phyloP scores from a whole-genome alignment of 164 flowering plant species.

The Akebia trifoliata region DNA sequence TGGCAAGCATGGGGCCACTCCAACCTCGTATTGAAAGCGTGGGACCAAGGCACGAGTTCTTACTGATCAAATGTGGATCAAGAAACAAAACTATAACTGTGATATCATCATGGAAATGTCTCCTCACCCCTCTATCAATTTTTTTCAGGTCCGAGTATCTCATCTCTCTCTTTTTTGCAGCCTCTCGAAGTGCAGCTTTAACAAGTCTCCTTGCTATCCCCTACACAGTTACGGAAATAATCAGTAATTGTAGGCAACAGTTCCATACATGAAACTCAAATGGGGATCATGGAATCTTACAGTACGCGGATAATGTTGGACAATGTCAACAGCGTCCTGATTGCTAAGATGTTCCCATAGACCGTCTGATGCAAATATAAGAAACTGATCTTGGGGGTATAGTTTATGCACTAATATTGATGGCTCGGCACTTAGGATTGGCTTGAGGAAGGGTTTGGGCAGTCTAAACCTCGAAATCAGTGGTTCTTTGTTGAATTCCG shows the following conservation, averaged over 20 bases:
- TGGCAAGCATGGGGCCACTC: conserved; percentile 14
- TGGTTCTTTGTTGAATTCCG: conserved; percentile 62
- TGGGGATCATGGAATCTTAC: conserved; percentile 23
- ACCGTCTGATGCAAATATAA: conserved; percentile 65
- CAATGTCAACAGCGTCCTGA: conserved; percentile 27
- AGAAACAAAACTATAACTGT: conserved; percentile 47
- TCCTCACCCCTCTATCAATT: conserved; percentile 57
- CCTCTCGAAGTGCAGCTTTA: conserved; percentile 48
- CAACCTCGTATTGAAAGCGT: conserved; percentile 34
- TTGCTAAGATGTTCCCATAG: conserved; percentile 66
- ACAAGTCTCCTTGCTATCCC: conserved; percentile 56
- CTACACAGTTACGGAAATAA: conserved; percentile 26
- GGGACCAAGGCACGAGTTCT: conserved; percentile 10
- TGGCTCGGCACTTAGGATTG: conserved; percentile 54
- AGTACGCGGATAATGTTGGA: conserved; percentile 32
- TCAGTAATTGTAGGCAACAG: background rate
- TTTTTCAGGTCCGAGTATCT: conserved; percentile 56
- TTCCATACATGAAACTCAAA: background rate
- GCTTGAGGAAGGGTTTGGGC: conserved; percentile 36
- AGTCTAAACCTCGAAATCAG: conserved; percentile 42
- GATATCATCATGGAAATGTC: conserved; percentile 67
- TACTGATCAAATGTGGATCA: conserved; percentile 21
- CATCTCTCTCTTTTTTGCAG: conserved; percentile 68
- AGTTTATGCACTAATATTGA: conserved; percentile 40
- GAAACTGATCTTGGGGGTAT: conserved; percentile 42